Evolutionary conservation across 768 basidiomycete species (phyloP).

Genomic region (Mrakia gelida): DNA sequence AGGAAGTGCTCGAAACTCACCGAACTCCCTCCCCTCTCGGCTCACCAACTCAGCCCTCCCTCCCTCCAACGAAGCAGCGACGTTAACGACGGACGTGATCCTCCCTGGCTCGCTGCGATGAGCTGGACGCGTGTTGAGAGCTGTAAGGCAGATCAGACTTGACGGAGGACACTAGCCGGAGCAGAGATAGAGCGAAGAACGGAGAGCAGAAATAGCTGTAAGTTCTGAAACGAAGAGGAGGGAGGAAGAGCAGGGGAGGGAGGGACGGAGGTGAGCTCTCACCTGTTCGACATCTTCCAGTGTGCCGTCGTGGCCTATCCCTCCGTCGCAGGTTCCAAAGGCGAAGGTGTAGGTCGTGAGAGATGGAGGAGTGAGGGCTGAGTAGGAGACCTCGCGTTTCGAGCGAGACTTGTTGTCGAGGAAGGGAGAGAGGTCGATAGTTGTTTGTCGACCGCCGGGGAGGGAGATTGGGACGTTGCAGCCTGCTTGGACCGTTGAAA

Average conservation of each 20-base stretch:
- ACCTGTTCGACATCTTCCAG: constrained; percentile 10
- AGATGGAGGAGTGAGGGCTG: constrained; percentile 9
- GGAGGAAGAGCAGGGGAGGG: background rate
- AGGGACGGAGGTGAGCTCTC: background rate
- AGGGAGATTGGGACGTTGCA: background rate
- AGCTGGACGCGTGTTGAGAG: constrained; percentile 10
- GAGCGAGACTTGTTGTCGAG: background rate
- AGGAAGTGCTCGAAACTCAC: background rate
- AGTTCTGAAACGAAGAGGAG: background rate
- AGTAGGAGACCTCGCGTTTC: background rate
- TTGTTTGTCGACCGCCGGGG: background rate
- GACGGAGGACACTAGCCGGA: background rate
- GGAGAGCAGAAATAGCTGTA: background rate
- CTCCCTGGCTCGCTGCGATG: constrained; percentile 10
- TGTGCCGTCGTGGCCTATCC: constrained; percentile 9
- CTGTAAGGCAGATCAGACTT: constrained; percentile 5
- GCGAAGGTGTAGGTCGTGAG: background rate
- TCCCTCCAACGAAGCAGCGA: background rate
- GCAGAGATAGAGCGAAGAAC: background rate
- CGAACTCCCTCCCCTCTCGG: background rate
- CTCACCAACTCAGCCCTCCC: background rate
- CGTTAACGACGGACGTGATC: background rate
- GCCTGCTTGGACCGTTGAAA: background rate
- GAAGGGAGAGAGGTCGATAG: background rate
- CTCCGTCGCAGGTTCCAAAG: background rate